Evolutionary conservation across 768 basidiomycete genomes (phyloP).

Genomic region (Xerocomellus dryophilus): DNA sequence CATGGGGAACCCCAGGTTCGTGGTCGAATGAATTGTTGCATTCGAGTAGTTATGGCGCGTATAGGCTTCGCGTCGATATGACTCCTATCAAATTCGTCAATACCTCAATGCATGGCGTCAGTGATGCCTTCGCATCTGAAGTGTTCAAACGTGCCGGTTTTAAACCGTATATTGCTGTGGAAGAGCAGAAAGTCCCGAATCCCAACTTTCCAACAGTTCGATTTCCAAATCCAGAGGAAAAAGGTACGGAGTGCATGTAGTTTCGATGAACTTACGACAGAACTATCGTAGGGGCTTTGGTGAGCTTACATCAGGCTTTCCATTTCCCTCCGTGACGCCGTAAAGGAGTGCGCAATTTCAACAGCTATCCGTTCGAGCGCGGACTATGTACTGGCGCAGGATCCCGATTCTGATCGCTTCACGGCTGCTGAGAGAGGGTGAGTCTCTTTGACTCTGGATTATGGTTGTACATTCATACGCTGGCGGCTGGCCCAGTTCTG

Average conservation of each 20-base stretch:
- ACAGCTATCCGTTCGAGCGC: slow-evolving; percentile 55
- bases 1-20: slow-evolving; percentile 20
- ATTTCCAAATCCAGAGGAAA: slow-evolving; percentile 91
- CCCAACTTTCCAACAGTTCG: slow-evolving; percentile 82
- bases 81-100: slow-evolving; percentile 63
- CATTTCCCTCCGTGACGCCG: neutral
- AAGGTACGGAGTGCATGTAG: slow-evolving; percentile 45
- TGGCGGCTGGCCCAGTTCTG: slow-evolving; percentile 10
- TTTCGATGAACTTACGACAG: slow-evolving; percentile 2
- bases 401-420: slow-evolving; percentile 86
- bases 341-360: slow-evolving; percentile 68
- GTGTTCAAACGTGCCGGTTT: slow-evolving; percentile 64
- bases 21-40: neutral
- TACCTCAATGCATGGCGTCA: slow-evolving; percentile 90
- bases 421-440: slow-evolving; percentile 70
- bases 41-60: neutral
- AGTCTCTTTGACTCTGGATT: slow-evolving; percentile 8
- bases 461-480: slow-evolving; percentile 1
- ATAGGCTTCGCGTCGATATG: slow-evolving; percentile 9
- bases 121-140: slow-evolving; percentile 56
- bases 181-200: slow-evolving; percentile 68
- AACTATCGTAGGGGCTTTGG: slow-evolving; percentile 45
- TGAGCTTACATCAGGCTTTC: slow-evolving; percentile 24
- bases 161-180: slow-evolving; percentile 55
- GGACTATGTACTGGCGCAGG: slow-evolving; percentile 77